Evolutionary conservation across 768 basidiomycete species (phyloP).

Genomic region (Calocybe gangraenosa): DNA sequence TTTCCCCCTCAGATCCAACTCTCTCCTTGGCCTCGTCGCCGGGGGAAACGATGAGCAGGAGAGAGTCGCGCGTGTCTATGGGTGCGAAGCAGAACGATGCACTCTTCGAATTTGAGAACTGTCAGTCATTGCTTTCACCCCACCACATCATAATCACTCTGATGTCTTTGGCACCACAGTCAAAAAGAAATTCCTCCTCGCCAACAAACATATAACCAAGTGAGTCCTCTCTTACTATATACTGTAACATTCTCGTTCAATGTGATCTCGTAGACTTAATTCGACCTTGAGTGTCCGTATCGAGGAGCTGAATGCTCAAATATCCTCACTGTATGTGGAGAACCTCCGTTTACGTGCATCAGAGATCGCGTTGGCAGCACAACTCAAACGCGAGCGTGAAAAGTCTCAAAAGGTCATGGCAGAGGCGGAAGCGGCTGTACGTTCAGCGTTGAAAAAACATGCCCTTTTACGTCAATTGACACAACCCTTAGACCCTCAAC

Average conservation of each 20-base stretch:
- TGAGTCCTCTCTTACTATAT: slow-evolving; percentile 27
- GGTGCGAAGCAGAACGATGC: slow-evolving; percentile 72
- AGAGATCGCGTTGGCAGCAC: slow-evolving; percentile 69
- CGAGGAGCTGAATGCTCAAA: slow-evolving; percentile 80
- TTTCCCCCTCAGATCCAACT: slow-evolving; percentile 6
- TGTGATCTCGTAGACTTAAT: slow-evolving; percentile 54
- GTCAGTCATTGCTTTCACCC: slow-evolving; percentile 40
- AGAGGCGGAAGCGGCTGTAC: slow-evolving; percentile 73
- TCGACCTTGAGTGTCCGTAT: slow-evolving; percentile 80
- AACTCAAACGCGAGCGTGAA: slow-evolving; percentile 78
- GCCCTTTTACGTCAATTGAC: slow-evolving; percentile 11
- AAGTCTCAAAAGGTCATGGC: slow-evolving; percentile 68
- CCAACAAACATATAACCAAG: slow-evolving; percentile 92
- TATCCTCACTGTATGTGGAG: slow-evolving; percentile 78
- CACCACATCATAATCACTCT: slow-evolving; percentile 17
- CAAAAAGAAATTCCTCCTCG: slow-evolving; percentile 89
- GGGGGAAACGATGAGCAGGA: slow-evolving; percentile 47
- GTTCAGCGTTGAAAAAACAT: slow-evolving; percentile 17
- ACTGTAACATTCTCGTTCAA: slow-evolving; percentile 2
- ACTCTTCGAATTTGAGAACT: slow-evolving; percentile 79
- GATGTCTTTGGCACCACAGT: slow-evolving; percentile 46
- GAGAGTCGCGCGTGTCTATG: slow-evolving; percentile 61
- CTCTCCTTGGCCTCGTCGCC: slow-evolving; percentile 20
- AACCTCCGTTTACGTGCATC: slow-evolving; percentile 79
- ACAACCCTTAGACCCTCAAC: slow-evolving; percentile 42